Conservation (phyloP, 1,284 basidiomycete species). For the Sporisorium sorghi region DNA sequence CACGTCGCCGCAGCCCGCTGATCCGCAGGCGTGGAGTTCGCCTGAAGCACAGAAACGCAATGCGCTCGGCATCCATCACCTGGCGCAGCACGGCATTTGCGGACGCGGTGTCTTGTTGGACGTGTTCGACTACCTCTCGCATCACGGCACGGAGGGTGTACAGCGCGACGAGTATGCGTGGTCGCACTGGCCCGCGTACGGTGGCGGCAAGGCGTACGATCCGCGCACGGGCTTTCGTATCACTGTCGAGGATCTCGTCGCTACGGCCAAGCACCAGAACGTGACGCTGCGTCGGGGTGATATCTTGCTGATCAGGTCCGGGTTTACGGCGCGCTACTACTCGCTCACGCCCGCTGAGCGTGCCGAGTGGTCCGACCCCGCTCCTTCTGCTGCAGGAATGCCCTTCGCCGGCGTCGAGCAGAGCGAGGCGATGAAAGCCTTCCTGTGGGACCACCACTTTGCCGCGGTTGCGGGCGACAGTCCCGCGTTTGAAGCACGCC, state of each 20-base stretch:
- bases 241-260: conserved; percentile 75
- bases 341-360: conserved; percentile 72
- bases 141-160: conserved; percentile 29
- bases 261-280: conserved; percentile 76
- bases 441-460: conserved; percentile 79
- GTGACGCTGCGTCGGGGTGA: conserved; percentile 69
- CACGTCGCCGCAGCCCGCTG: conserved; percentile 22
- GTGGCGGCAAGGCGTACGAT: conserved; percentile 69
- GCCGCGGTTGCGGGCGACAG: conserved; percentile 80
- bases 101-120: conserved; percentile 79
- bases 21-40: conserved; percentile 31
- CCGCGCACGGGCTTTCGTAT: conserved; percentile 76
- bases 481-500: conserved; percentile 78
- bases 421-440: conserved; percentile 58
- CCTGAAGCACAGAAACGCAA: conserved; percentile 30
- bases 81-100: conserved; percentile 79
- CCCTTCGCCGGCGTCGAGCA: conserved; percentile 59
- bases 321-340: conserved; percentile 77
- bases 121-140: conserved; percentile 69
- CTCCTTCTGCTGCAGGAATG: conserved; percentile 16
- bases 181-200: conserved; percentile 29
- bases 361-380: conserved; percentile 70
- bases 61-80: conserved; percentile 51
- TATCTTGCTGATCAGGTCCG: conserved; percentile 67
- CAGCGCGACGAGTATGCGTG: conserved; percentile 20